phyloP scores from a whole-genome alignment of 2,329 filamentous ascomycete species.

The Pseudogymnoascus pannorum region DNA sequence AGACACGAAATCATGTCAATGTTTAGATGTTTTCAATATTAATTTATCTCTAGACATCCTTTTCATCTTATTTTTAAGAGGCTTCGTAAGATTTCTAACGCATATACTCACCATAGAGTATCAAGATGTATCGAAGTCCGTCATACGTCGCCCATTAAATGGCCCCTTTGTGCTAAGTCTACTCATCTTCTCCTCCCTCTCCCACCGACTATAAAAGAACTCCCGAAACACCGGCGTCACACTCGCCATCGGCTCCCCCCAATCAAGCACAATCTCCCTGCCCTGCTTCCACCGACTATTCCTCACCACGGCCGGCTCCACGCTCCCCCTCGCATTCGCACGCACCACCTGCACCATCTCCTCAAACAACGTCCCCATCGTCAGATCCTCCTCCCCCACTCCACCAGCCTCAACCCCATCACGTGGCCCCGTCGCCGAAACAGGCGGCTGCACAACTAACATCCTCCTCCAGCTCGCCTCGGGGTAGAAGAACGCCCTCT shows the following conservation, averaged over 20 bases:
- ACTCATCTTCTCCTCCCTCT: neutral
- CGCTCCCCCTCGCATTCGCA: neutral
- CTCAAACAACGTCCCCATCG: slow-evolving; percentile 1
- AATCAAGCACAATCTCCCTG: slow-evolving; percentile 1
- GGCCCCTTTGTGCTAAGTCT: neutral
- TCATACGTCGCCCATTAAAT: neutral
- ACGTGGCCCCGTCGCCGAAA: neutral
- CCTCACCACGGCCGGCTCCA: slow-evolving; percentile 3
- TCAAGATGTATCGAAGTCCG: neutral
- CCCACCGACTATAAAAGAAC: neutral
- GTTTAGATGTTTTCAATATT: neutral
- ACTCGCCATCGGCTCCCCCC: neutral
- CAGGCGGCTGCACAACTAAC: slow-evolving; percentile 5
- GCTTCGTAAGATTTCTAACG: neutral
- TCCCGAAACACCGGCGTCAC: neutral
- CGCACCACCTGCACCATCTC: neutral
- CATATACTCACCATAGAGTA: neutral
- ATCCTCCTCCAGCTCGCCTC: slow-evolving; percentile 1
- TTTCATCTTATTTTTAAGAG: neutral
- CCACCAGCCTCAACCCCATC: neutral
- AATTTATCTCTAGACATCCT: neutral
- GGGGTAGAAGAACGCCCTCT: neutral
- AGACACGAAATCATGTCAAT: neutral
- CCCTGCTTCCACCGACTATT: neutral
- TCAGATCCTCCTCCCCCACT: neutral